Evolutionary conservation across 805 yeast species (phyloP).

Genomic region (Nakazawaea ambrosiae): DNA sequence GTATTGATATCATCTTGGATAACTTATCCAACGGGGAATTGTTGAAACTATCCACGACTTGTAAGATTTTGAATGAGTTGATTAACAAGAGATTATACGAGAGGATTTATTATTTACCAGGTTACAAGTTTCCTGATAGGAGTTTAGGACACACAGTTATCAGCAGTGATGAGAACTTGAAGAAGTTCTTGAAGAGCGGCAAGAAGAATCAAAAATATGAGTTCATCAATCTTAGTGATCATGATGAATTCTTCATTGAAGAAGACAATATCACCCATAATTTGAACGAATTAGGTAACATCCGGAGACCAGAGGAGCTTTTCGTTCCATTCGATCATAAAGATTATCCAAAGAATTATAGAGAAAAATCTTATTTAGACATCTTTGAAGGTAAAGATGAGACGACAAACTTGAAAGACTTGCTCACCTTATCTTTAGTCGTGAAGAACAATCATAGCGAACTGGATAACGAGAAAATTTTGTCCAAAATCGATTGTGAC

Average conservation of each 20-base stretch:
- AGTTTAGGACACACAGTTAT: neutral
- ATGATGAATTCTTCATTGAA: neutral
- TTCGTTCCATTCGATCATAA: slow-evolving; percentile 2
- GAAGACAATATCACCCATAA: neutral
- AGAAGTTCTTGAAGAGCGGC: neutral
- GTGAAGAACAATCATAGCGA: slow-evolving; percentile 1
- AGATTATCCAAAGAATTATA: slow-evolving; percentile 2
- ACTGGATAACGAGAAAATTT: slow-evolving; percentile 2
- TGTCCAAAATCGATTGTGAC: neutral
- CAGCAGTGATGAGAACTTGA: slow-evolving; percentile 1
- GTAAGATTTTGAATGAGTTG: neutral
- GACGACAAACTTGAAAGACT: neutral
- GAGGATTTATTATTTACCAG: slow-evolving; percentile 6
- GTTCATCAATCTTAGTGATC: slow-evolving; percentile 5
- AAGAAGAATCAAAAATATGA: neutral
- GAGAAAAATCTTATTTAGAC: neutral
- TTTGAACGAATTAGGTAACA: neutral
- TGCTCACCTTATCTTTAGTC: slow-evolving; percentile 4
- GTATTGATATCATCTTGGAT: slow-evolving; percentile 1
- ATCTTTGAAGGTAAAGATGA: neutral
- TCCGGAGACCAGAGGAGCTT: neutral
- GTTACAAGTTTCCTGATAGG: neutral
- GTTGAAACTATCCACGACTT: neutral
- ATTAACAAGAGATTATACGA: neutral
- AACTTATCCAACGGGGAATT: neutral